Conservation (phyloP, 2,329 filamentous ascomycete genomes). For the Alternaria sp. region DNA sequence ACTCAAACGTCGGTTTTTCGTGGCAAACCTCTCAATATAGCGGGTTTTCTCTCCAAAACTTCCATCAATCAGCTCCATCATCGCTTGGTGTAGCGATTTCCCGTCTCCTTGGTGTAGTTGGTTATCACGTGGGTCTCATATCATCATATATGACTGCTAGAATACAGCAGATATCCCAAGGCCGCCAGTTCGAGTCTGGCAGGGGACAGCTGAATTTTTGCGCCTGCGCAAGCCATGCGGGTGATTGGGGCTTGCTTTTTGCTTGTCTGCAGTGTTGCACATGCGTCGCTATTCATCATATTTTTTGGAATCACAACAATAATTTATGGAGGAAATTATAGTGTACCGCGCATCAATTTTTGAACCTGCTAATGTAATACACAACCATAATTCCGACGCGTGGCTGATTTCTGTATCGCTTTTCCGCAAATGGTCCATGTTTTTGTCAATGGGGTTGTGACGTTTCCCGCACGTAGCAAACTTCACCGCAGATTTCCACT, state of each 20-base stretch:
- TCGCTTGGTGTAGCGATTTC: background rate
- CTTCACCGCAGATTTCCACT: background rate
- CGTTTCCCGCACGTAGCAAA: background rate
- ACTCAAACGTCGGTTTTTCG: background rate
- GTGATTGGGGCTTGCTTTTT: background rate
- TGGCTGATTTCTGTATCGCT: background rate
- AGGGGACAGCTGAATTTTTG: constrained; percentile 35
- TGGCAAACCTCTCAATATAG: background rate
- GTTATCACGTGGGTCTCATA: constrained; percentile 51
- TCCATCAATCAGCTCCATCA: constrained; percentile 19
- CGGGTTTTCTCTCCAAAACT: fast-evolving
- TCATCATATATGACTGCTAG: constrained; percentile 39
- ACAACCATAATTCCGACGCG: too few species aligned
- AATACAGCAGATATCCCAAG: constrained; percentile 41
- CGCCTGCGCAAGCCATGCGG: background rate
- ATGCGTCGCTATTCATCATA: background rate
- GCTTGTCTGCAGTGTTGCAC: background rate
- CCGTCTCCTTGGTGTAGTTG: constrained; percentile 48
- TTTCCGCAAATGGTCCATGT: background rate
- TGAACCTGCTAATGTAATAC: background rate
- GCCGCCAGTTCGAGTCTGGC: constrained; percentile 49
- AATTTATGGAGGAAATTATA: background rate
- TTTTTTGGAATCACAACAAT: background rate
- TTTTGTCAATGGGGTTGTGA: background rate
- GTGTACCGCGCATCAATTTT: background rate